These are phyloP conservation scores for Clitopilus hobsonii DNA, from an alignment of 768 basidiomycete species.

Conservation along the genomic window DNA sequence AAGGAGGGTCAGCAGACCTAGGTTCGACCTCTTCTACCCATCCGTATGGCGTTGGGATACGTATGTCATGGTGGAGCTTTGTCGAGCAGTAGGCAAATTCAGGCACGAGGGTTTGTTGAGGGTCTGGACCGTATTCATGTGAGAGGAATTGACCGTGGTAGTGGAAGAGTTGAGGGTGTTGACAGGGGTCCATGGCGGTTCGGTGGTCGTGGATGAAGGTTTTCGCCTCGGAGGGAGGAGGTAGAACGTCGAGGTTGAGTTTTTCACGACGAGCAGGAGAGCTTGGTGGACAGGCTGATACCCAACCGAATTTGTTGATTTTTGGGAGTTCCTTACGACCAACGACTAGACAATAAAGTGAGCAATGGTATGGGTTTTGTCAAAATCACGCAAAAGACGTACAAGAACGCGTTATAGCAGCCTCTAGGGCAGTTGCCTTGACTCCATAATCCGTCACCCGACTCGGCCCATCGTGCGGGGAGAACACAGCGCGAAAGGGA, in stretches of 20 bases:
- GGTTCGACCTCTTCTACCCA: constrained; percentile 40
- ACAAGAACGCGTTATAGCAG: constrained; percentile 22
- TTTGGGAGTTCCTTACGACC: constrained; percentile 27
- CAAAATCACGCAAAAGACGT: constrained; percentile 5
- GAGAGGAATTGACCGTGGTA: constrained; percentile 52
- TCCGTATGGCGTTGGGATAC: constrained; percentile 39
- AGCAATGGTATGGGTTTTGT: neutral
- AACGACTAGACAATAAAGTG: constrained; percentile 15
- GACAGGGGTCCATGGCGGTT: constrained; percentile 45
- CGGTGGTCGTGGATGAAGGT: constrained; percentile 48
- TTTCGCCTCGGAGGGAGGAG: constrained; percentile 25
- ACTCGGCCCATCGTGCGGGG: constrained; percentile 39
- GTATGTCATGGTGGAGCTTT: constrained; percentile 50
- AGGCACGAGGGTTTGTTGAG: constrained; percentile 38
- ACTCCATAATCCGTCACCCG: constrained; percentile 29
- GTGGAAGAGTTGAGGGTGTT: constrained; percentile 37
- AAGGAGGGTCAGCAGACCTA: constrained; percentile 50
- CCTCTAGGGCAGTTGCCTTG: constrained; percentile 22
- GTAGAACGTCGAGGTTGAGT: constrained; percentile 29
- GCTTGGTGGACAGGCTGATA: constrained; percentile 32
- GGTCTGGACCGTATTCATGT: constrained; percentile 39
- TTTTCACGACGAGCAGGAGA: constrained; percentile 31
- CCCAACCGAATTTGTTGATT: constrained; percentile 28
- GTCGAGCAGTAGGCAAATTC: constrained; percentile 51
- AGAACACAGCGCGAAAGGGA: constrained; percentile 40